Conservation (phyloP, 768 basidiomycete genomes). For the Boletus coccyginus region DNA sequence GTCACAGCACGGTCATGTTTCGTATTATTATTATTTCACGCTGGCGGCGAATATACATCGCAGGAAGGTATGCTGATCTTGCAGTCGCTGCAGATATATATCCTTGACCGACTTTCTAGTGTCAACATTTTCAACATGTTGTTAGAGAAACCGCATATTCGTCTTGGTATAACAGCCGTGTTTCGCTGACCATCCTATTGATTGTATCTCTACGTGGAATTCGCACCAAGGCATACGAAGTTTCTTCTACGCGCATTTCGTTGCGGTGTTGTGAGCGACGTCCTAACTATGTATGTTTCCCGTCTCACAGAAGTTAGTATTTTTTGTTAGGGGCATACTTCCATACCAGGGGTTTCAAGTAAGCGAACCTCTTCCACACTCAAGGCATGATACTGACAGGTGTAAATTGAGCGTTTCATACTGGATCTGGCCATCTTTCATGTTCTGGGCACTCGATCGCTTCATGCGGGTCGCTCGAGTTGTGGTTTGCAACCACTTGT, state of each 20-base stretch:
- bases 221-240: slow-evolving; percentile 46
- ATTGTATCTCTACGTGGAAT: slow-evolving; percentile 50
- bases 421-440: slow-evolving; percentile 33
- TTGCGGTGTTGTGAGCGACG: slow-evolving; percentile 39
- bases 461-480: slow-evolving; percentile 46
- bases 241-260: slow-evolving; percentile 50
- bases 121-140: background rate
- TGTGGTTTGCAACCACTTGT: slow-evolving; percentile 40
- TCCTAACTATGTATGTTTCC: accelerated
- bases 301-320: slow-evolving; percentile 16
- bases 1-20: slow-evolving; percentile 46
- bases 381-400: background rate
- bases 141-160: slow-evolving; percentile 20
- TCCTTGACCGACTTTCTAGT: background rate
- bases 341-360: slow-evolving; percentile 32
- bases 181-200: slow-evolving; percentile 41
- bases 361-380: background rate
- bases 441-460: slow-evolving; percentile 45
- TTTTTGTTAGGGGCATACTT: slow-evolving; percentile 41
- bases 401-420: slow-evolving; percentile 8
- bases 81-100: background rate
- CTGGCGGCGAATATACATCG: slow-evolving; percentile 16
- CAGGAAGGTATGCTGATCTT: slow-evolving; percentile 1
- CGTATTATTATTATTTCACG: slow-evolving; percentile 50
- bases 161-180: slow-evolving; percentile 36